These are phyloP conservation scores for Colletotrichum melonis DNA, from an alignment of 2,329 filamentous ascomycete species.

Conservation along the genomic window DNA sequence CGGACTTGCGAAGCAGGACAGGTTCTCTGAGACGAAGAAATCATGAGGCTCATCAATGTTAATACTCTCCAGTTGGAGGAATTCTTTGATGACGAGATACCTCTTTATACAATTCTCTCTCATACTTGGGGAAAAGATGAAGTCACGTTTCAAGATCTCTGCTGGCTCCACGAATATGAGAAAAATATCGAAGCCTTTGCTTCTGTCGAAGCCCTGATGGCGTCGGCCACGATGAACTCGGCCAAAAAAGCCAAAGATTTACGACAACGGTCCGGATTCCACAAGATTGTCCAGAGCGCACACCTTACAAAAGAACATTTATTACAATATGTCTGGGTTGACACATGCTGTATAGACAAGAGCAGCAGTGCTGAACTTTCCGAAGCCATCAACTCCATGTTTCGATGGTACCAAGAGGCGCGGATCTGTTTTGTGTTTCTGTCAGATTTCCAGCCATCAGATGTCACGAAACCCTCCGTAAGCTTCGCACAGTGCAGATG, in stretches of 20 bases:
- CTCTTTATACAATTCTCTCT: slow-evolving; percentile 35
- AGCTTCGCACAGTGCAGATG: slow-evolving; percentile 24
- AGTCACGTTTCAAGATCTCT: slow-evolving; percentile 32
- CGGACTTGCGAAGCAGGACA: neutral
- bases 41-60: neutral
- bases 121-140: slow-evolving; percentile 36
- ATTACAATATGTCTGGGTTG: slow-evolving; percentile 48
- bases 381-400: slow-evolving; percentile 44
- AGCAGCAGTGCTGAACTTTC: slow-evolving; percentile 45
- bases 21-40: neutral
- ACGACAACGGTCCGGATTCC: neutral
- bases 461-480: neutral
- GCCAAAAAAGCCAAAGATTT: neutral
- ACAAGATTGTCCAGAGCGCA: slow-evolving; percentile 34
- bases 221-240: neutral
- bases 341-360: slow-evolving; percentile 50
- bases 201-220: neutral
- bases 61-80: neutral
- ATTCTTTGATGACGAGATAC: neutral
- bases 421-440: slow-evolving; percentile 47
- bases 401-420: slow-evolving; percentile 46
- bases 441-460: slow-evolving; percentile 36
- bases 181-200: neutral
- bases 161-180: slow-evolving; percentile 33
- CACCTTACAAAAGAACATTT: slow-evolving; percentile 27